Evolutionary conservation across 2,329 filamentous ascomycete genomes (phyloP).

Genomic region (Phyllosticta capitalensis): DNA sequence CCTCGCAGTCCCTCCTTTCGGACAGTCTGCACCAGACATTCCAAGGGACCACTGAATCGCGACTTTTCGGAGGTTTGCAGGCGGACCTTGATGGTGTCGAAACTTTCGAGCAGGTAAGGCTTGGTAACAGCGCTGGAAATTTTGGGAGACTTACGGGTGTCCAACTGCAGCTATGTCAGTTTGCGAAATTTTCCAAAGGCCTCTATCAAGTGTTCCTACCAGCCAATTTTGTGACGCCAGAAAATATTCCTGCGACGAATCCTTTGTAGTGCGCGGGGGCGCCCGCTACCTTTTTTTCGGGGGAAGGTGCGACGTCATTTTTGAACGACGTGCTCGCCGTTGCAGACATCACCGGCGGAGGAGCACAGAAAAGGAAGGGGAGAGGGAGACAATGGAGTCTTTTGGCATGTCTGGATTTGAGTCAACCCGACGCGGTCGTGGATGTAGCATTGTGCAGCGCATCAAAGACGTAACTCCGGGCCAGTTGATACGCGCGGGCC

Average conservation of each 20-base stretch:
- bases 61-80: slow-evolving; percentile 72
- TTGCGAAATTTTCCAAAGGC: neutral
- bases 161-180: slow-evolving; percentile 38
- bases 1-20: slow-evolving; percentile 75
- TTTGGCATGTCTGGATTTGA: neutral
- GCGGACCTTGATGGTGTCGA: slow-evolving; percentile 95
- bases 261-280: slow-evolving; percentile 66
- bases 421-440: neutral
- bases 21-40: slow-evolving; percentile 77
- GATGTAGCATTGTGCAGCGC: neutral
- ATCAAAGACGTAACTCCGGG: neutral
- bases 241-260: slow-evolving; percentile 96
- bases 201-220: slow-evolving; percentile 48
- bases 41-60: slow-evolving; percentile 76
- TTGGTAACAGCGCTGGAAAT: neutral
- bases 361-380: neutral
- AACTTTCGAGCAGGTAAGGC: slow-evolving; percentile 38
- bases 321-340: slow-evolving; percentile 21
- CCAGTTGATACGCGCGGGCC: neutral
- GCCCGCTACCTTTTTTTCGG: slow-evolving; percentile 18
- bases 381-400: neutral
- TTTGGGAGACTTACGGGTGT: slow-evolving; percentile 42
- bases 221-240: slow-evolving; percentile 79
- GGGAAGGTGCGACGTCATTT: slow-evolving; percentile 20
- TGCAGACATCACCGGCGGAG: slow-evolving; percentile 21